Percentiles rank a stretch among this genome's conserved stretches.
These are phyloP conservation scores for Penicillium odoratum DNA, from an alignment of 495 filamentous ascomycete species.

Conservation along the genomic window DNA sequence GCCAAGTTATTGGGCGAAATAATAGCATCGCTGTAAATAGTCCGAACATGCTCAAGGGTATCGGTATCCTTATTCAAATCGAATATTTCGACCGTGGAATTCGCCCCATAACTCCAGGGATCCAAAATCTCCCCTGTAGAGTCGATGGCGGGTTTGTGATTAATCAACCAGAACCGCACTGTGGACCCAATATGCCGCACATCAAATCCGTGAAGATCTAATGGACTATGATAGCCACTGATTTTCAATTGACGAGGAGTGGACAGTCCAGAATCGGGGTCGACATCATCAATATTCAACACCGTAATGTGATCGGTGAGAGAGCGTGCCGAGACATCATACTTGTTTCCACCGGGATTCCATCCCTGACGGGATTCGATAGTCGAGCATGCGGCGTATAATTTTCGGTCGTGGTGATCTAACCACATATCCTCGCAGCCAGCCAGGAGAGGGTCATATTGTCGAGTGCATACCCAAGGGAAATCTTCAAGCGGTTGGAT, in stretches of 20 bases:
- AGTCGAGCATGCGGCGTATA: constrained; percentile 35
- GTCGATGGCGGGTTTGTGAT: constrained; percentile 40
- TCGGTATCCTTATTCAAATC: constrained; percentile 14
- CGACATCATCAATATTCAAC: constrained; percentile 32
- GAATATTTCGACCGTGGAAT: constrained; percentile 41
- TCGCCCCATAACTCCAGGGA: constrained; percentile 28
- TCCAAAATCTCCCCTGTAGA: constrained; percentile 32
- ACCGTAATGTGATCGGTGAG: constrained; percentile 33
- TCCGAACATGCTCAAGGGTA: constrained; percentile 31
- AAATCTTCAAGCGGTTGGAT: constrained; percentile 33
- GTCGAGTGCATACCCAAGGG: constrained; percentile 26
- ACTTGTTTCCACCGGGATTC: constrained; percentile 17
- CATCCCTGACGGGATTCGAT: constrained; percentile 15
- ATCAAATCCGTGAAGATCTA: constrained; percentile 37
- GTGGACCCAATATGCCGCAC: constrained; percentile 14
- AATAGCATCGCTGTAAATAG: constrained; percentile 28
- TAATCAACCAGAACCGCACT: constrained; percentile 38
- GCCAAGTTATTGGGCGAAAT: constrained; percentile 37
- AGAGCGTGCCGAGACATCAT: constrained; percentile 22
- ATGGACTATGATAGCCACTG: constrained; percentile 22
- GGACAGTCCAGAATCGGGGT: constrained; percentile 19
- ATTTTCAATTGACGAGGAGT: constrained; percentile 22
- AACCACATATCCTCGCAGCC: constrained; percentile 45
- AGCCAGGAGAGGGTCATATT: constrained; percentile 35
- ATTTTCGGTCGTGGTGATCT: constrained; percentile 29